Base-by-base conservation (phyloP, 441 rosid species). In the Melianthus villosus region DNA sequence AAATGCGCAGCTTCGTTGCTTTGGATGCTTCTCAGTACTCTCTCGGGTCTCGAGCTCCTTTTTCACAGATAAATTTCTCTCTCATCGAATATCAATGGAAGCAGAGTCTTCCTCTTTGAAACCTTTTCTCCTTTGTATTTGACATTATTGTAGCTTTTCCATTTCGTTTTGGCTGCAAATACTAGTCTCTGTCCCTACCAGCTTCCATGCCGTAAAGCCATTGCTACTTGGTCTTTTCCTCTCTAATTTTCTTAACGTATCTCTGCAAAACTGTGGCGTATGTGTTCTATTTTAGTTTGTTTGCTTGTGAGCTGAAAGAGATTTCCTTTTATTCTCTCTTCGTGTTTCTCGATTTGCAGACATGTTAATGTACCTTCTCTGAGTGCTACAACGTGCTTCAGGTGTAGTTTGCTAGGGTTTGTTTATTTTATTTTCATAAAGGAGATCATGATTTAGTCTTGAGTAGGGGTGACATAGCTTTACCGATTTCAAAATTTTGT, bases 11-110 rank as follows among this genome's bases (percentile, higher is more conserved):
- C 19, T 27, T 8, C 39, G 10, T 19, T 16, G 34, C 65, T 37
- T 58, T 44, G 65, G 72, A 66, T 61, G 46, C 59, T 62, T 58
- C 65, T 30, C 32, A 4, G n/a, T n/a, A 22, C 34, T 10, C 25
- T 12, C 38, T 61, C 6, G 68, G 48, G 31, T 41, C 40, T 62
- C 57, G 68, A 40, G 65, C 60, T 46, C 14, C 1, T 25, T 25
- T 10, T 30, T 15, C 5, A 30, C 11, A 4, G 7, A 9, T 30
- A 30, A 30, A 30, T 30, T n/a, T 15, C 31, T 7, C n/a, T 29
- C 6, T 29, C 12, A 1, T 29, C 12, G n/a, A 0, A 12, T 29
- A 3, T 22, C 25, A 22, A 22, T 22, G 25, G 4, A 4, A 22
- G 25, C 25, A 22, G 3, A 4, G 25, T 22, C 25, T 22, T 4